Evolutionary conservation across 257 asterid genomes (phyloP).

Genomic region (Asclepias syriaca): DNA sequence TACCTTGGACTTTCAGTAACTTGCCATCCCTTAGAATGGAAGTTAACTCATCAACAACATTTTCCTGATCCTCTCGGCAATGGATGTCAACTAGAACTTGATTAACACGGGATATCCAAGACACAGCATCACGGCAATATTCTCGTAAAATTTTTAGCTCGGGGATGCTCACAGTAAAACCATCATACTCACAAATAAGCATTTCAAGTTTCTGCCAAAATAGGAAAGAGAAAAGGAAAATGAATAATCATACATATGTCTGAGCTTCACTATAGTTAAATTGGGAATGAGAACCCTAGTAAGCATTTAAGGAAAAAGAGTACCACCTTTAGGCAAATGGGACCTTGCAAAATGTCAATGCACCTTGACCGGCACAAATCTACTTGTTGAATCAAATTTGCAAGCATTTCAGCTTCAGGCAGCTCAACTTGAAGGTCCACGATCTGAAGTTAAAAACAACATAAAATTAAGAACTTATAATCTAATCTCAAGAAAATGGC

Average conservation of each 20-base stretch:
- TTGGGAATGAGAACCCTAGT: slow-evolving; percentile 10
- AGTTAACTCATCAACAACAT: slow-evolving; percentile 57
- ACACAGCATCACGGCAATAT: slow-evolving; percentile 49
- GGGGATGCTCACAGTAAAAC: slow-evolving; percentile 57
- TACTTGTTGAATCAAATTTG: slow-evolving; percentile 45
- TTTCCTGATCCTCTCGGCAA: slow-evolving; percentile 70
- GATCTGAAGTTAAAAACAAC: slow-evolving; percentile 35
- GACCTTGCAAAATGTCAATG: slow-evolving; percentile 54
- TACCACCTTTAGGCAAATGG: slow-evolving; percentile 54
- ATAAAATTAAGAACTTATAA: slow-evolving; percentile 5
- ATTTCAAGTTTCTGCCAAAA: slow-evolving; percentile 55
- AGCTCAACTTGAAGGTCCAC: slow-evolving; percentile 59
- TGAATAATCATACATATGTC: slow-evolving; percentile 12
- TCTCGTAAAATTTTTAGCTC: slow-evolving; percentile 68
- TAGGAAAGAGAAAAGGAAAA: not conserved
- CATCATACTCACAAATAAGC: slow-evolving; percentile 54
- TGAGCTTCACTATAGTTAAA: slow-evolving; percentile 16
- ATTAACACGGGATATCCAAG: slow-evolving; percentile 71
- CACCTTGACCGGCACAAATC: slow-evolving; percentile 65
- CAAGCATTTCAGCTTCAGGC: slow-evolving; percentile 61
- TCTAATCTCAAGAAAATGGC: not conserved
- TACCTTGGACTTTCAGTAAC: slow-evolving; percentile 71
- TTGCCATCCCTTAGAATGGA: slow-evolving; percentile 58
- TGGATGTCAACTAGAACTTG: slow-evolving; percentile 41
- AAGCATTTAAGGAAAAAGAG: slow-evolving; percentile 20